These are phyloP conservation scores for Ascoidea rubescens DNA, from an alignment of 805 yeast species.

Conservation along the genomic window DNA sequence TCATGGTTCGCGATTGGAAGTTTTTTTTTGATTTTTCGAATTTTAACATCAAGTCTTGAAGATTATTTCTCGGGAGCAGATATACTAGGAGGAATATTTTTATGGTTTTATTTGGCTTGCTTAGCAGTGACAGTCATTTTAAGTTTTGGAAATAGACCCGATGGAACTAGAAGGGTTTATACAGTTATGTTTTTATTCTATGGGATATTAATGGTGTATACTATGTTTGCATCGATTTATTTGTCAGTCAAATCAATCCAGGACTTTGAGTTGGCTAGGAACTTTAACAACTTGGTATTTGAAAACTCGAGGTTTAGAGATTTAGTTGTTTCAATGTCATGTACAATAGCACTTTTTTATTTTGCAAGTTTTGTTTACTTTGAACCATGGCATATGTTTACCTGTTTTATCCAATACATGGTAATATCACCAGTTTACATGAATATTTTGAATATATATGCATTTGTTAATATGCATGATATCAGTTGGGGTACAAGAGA, in stretches of 20 bases:
- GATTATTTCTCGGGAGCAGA: slow-evolving; percentile 61
- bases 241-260: slow-evolving; percentile 65
- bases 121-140: slow-evolving; percentile 76
- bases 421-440: slow-evolving; percentile 80
- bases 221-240: slow-evolving; percentile 76
- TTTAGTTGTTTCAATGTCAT: slow-evolving; percentile 65
- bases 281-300: slow-evolving; percentile 30
- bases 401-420: slow-evolving; percentile 75
- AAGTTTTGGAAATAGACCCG: slow-evolving; percentile 88
- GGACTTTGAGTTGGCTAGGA: slow-evolving; percentile 22
- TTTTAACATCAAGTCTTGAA: slow-evolving; percentile 70
- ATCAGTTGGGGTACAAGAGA: slow-evolving; percentile 98
- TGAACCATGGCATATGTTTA: slow-evolving; percentile 88
- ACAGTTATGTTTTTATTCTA: slow-evolving; percentile 62
- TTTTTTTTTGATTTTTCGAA: slow-evolving; percentile 80
- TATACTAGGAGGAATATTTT: slow-evolving; percentile 60
- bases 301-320: slow-evolving; percentile 69
- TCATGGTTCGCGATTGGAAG: slow-evolving; percentile 92
- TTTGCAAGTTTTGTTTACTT: slow-evolving; percentile 67
- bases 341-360: slow-evolving; percentile 74
- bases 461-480: slow-evolving; percentile 93
- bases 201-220: slow-evolving; percentile 79
- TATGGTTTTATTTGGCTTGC: slow-evolving; percentile 77
- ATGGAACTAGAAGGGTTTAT: slow-evolving; percentile 76
- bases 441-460: slow-evolving; percentile 84